Base-by-base conservation (phyloP, 2,329 filamentous ascomycete genomes). In the Diplocarpon mali region DNA sequence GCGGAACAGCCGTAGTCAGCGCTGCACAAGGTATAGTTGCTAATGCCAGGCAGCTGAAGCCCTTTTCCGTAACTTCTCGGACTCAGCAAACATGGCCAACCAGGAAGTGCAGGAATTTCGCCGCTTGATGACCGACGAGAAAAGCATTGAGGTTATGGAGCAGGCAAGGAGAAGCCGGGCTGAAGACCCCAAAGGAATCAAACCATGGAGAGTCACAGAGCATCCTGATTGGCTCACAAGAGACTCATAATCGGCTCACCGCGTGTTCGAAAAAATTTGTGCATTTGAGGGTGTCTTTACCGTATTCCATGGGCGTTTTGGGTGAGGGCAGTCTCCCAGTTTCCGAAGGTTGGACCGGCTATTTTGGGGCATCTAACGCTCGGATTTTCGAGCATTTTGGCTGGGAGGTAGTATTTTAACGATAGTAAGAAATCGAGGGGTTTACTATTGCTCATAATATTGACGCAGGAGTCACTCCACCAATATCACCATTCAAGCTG, bases 181-280 rank as follows among this genome's bases (percentile, higher is more conserved):
- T 42, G 68, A 71, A 32, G 72, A 78, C 35, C 71, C 74, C 0
- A 66, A 69, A 40, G 73, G 70, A 3, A 78, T 81, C 51, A 73
- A 69, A 53, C 69, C 71, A 2, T 81, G 78, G 78, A 69, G 67
- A 38, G 68, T 75, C 15, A 69, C 66, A 44, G 73, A 81, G 30
- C 68, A 80, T 45, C 75, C 78, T 2, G 67, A 76, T 49, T 82
- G 77, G 76, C 69, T 72, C 28, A 53, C 45, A 12, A 49, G 53
- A 36, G 54, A 61, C 32, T 37, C 37, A 38, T 59, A 28, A 52
- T 31, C 12, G 35, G n/a, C n/a, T 12, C n/a, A 32, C 7, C 4
- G 20, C 34, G 15, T 35, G 11, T 35, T 14, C 13, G 34, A 35
- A 35, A 32, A 16, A 15, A 32, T 30, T 30, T 30, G 30, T 12